phyloP scores from a whole-genome alignment of 257 asterid species.

The Solanum piurae region DNA sequence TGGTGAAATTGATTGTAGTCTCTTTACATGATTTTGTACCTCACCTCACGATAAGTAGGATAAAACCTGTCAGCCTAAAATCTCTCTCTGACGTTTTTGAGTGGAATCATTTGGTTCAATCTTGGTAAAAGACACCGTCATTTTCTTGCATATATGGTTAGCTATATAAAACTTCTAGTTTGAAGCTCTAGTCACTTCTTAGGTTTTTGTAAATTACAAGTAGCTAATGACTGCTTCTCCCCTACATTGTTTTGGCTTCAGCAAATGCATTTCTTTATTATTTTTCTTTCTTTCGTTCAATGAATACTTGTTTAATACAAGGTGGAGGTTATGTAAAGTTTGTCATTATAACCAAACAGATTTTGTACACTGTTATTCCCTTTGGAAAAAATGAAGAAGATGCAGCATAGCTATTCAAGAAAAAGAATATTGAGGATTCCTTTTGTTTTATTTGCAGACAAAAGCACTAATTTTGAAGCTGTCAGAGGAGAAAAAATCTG shows the following conservation, averaged over 20 bases:
- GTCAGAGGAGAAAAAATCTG: constrained; percentile 64
- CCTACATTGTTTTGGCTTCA: not conserved
- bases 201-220: not conserved
- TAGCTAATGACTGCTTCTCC: not conserved
- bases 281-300: not conserved
- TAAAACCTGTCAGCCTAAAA: not conserved
- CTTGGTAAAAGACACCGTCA: not conserved
- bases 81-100: not conserved
- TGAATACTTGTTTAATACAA: not conserved
- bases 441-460: constrained; percentile 33
- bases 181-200: not conserved
- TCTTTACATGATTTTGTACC: not conserved
- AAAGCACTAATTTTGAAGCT: constrained; percentile 65
- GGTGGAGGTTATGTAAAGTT: not conserved
- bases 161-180: not conserved
- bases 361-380: not conserved
- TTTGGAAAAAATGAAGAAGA: not conserved
- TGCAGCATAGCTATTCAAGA: not conserved
- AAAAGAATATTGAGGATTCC: not conserved
- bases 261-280: not conserved
- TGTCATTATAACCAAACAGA: not conserved
- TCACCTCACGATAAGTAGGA: not conserved
- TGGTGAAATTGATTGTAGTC: not conserved
- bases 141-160: not conserved
- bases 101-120: not conserved